phyloP scores from a whole-genome alignment of 164 flowering plant species.

The Cinnamomum chago region DNA sequence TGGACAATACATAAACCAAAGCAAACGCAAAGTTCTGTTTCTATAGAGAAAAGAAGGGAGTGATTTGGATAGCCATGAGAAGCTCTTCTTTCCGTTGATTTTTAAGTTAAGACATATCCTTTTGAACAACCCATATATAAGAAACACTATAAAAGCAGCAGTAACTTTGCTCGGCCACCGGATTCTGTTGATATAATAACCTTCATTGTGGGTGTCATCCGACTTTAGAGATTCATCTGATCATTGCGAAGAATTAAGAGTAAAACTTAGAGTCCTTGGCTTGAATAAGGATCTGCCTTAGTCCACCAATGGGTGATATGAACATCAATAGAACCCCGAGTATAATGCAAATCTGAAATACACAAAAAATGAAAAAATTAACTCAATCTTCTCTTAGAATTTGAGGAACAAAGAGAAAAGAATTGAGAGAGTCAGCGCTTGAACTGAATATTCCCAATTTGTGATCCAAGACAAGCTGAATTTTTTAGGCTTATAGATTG shows the following conservation, averaged over 20 bases:
- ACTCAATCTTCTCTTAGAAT: neutral
- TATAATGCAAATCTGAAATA: slow-evolving; percentile 11
- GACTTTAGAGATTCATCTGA: no score
- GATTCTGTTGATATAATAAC: no score
- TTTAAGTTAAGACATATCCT: no score
- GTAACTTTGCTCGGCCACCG: no score
- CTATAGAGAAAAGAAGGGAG: no score
- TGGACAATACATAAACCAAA: no score
- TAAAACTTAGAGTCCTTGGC: slow-evolving; percentile 11
- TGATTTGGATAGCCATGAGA: no score
- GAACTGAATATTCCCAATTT: slow-evolving; percentile 43
- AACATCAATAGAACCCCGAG: slow-evolving; percentile 10
- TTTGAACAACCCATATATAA: no score
- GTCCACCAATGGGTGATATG: slow-evolving; percentile 8
- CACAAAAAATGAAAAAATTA: neutral
- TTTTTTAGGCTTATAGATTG: slow-evolving; percentile 48
- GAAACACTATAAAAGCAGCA: no score
- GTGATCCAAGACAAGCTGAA: slow-evolving; percentile 54
- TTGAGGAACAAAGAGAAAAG: neutral
- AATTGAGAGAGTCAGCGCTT: neutral
- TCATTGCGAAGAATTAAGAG: neutral
- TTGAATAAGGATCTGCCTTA: slow-evolving; percentile 1
- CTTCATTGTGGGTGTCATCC: no score
- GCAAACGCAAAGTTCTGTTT: no score
- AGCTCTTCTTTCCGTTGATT: no score